A percentile compares a stretch with the other conserved stretches of the same genome.
phyloP scores from a whole-genome alignment of 75 land plant genomes.

The Cryptomeria japonica region DNA sequence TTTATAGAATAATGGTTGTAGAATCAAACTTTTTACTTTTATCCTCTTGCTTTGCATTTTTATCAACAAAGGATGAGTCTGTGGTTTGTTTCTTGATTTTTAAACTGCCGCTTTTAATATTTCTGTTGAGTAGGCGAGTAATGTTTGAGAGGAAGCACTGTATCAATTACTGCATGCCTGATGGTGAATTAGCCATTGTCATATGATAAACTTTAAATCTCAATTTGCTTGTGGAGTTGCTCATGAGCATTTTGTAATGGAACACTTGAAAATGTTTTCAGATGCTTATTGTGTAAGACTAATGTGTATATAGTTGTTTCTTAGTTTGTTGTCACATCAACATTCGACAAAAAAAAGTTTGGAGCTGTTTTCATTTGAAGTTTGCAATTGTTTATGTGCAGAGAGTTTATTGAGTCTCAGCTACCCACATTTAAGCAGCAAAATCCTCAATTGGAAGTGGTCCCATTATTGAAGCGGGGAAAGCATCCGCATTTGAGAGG shows the following conservation, averaged over 20 bases:
- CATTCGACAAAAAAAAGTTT: background rate
- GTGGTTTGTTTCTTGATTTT: background rate
- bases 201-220: background rate
- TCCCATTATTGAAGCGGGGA: slow-evolving; percentile 59
- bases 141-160: background rate
- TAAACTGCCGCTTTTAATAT: background rate
- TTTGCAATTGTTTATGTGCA: slow-evolving; percentile 17
- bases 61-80: background rate
- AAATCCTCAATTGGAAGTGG: slow-evolving; percentile 81
- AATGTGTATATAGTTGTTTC: background rate
- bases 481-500: slow-evolving; percentile 77
- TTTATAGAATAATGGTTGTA: background rate
- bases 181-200: background rate
- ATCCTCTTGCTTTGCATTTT: background rate
- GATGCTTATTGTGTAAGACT: background rate
- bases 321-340: background rate
- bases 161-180: background rate
- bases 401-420: slow-evolving; percentile 70
- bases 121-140: background rate
- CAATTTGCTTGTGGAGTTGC: background rate
- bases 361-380: background rate
- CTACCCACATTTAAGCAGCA: slow-evolving; percentile 56
- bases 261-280: background rate
- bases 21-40: background rate
- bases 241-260: background rate